Percentiles rank a stretch among this genome's conserved stretches.
Conservation (phyloP, 257 asterid species). For the Rhazya stricta region DNA sequence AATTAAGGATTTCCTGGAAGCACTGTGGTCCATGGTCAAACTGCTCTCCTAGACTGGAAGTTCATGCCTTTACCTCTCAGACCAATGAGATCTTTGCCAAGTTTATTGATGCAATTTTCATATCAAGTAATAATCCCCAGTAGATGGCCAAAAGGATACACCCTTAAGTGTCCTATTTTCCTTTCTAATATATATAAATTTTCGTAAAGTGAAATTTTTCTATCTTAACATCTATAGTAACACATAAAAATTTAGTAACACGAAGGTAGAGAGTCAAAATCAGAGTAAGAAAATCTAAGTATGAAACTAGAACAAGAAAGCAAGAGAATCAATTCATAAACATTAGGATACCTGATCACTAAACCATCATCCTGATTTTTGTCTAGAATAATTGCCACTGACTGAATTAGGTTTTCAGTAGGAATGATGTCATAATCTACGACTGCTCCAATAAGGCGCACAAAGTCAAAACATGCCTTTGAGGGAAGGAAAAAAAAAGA, state of each 20-base stretch:
- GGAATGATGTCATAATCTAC: conserved; percentile 55
- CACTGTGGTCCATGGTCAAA: not conserved
- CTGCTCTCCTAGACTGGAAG: not conserved
- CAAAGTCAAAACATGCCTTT: conserved; percentile 93
- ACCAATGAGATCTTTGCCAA: not conserved
- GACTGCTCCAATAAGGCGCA: conserved; percentile 64
- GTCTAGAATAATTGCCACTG: conserved; percentile 50
- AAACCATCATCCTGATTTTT: conserved; percentile 51
- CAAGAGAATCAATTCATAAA: not conserved
- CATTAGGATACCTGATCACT: conserved; percentile 52
- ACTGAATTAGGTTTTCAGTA: conserved; percentile 55
- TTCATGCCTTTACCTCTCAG: not conserved
- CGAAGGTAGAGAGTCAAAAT: not conserved
- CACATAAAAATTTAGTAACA: not conserved
- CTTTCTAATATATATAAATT: not conserved
- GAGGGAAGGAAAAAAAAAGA: conserved; percentile 18
- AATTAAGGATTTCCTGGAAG: not conserved
- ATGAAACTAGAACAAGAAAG: conserved; percentile 5
- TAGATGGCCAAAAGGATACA: not conserved
- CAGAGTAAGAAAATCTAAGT: not conserved
- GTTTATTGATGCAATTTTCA: not conserved
- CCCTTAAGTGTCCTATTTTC: not conserved
- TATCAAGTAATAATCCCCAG: not conserved
- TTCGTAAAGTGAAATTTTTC: not conserved
- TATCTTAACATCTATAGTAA: not conserved